Conservation (phyloP, 2,329 filamentous ascomycete species). For the Penicillium palitans region DNA sequence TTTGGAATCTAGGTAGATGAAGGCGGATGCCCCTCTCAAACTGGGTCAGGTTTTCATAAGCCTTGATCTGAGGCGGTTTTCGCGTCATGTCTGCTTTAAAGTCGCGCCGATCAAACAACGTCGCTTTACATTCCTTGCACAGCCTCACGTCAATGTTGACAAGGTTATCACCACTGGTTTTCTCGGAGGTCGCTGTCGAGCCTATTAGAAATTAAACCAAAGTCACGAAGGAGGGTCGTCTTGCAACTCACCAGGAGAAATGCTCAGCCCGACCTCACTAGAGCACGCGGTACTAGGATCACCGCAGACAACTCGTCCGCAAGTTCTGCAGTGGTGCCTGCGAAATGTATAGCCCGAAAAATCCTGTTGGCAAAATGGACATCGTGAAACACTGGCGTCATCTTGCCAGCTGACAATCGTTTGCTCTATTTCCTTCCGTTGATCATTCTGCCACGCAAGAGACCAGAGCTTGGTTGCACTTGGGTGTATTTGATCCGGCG, state of each 20-base stretch:
- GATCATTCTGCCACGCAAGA: conserved; percentile 68
- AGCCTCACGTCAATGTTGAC: conserved; percentile 81
- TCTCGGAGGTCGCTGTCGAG: conserved; percentile 44
- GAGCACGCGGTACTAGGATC: conserved; percentile 85
- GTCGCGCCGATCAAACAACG: conserved; percentile 71
- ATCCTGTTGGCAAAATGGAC: conserved; percentile 94
- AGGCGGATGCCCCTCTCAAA: conserved; percentile 85
- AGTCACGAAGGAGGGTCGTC: not conserved
- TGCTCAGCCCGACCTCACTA: conserved; percentile 75
- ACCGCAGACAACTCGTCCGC: conserved; percentile 88
- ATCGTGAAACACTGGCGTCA: conserved; percentile 74
- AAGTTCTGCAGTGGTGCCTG: conserved; percentile 91
- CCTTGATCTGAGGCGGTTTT: conserved; percentile 72
- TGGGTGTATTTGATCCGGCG: conserved; percentile 63
- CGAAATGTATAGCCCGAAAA: conserved; percentile 92
- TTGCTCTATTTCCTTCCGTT: conserved; percentile 81
- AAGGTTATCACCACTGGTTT: conserved; percentile 48
- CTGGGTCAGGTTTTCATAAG: conserved; percentile 79
- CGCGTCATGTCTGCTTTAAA: conserved; percentile 69
- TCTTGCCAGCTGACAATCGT: conserved; percentile 95
- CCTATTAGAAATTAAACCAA: conserved; percentile 34
- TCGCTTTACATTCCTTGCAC: conserved; percentile 82
- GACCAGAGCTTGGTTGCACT: conserved; percentile 50
- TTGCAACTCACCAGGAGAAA: conserved; percentile 61
- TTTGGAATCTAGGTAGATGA: conserved; percentile 81